Base-by-base conservation (phyloP, 1,284 basidiomycete species). In the Ustilago lituana region DNA sequence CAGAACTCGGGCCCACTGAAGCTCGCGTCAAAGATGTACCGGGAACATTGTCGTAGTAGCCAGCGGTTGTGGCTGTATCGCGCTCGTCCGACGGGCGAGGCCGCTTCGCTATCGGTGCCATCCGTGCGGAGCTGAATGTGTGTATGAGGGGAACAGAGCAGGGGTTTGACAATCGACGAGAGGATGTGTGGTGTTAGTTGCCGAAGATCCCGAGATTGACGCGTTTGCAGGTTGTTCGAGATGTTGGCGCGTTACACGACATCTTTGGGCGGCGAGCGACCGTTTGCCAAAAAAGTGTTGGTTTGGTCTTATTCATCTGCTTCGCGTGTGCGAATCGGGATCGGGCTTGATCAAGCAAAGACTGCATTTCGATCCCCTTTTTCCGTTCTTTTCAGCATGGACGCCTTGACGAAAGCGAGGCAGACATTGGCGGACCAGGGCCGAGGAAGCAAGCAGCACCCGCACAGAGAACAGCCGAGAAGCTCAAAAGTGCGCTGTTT, bases 21-120 rank as follows among this genome's bases (percentile, higher is more conserved):
- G 50, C 20, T 24, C 55, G 49, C 11, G 54, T 64, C 37, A 59
- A 35, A 14, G 51, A 50, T 33, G 55, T 59, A 10, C 56, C 46
- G 6, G 62, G 51, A 5, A 65, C 51, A 31, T 54, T 59, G 47
- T 65, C 56, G 56, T 65, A 59, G 38, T 50, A 59, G 2, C 14
- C 36, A 11, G 17, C 23, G 4, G 33, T 26, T 6, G 1, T n/a
- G n/a, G n/a, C 9, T 1, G 33, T 5, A 17, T 58, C 54, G n/a
- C 40, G 36, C 20, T 65, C 56, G 22, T 65, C 62, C 12, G 56
- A 51, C 9, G 32, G 35, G 24, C 61, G 51, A n/a, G 62, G 56
- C 29, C 62, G 40, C 47, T 65, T 65, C 4, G 51, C 51, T 26
- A 47, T 5, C 3, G 55, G 47, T 5, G 51, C 47, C 55, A 59